Evolutionary conservation across 2,329 filamentous ascomycete species (phyloP).

Genomic region (Paradendryphiella salina): DNA sequence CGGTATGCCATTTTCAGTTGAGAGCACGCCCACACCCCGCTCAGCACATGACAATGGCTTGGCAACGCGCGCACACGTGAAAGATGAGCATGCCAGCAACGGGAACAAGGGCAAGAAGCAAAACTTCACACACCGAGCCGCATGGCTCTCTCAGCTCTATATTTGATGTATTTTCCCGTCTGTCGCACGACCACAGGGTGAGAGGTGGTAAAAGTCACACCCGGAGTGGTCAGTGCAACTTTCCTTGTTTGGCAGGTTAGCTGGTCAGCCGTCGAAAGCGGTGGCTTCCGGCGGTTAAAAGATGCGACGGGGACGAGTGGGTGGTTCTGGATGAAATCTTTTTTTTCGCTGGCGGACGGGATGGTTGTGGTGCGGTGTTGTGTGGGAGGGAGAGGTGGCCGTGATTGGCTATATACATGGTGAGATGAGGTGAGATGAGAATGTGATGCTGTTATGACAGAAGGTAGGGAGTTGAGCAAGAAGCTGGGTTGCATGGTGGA

Average conservation of each 20-base stretch:
- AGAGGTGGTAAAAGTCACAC: constrained; percentile 8
- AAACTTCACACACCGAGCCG: not conserved
- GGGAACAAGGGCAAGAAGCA: not conserved
- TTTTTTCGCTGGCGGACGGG: no score
- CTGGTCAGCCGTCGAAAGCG: constrained; percentile 3
- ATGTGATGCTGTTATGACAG: no score
- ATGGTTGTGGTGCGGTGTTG: no score
- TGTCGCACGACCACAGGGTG: constrained; percentile 1
- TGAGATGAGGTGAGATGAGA: no score
- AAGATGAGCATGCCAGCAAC: not conserved
- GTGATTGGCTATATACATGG: no score
- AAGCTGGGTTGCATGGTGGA: no score
- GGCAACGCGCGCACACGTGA: not conserved
- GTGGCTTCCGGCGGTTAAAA: constrained; percentile 18
- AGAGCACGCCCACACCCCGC: not conserved
- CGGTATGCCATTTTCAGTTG: not conserved
- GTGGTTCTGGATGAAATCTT: no score
- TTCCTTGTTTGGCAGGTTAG: constrained; percentile 8
- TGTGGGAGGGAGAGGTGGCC: no score
- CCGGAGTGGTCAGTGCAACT: constrained; percentile 1
- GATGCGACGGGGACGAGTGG: not conserved
- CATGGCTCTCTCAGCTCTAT: not conserved
- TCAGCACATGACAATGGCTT: not conserved
- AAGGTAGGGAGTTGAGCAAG: no score
- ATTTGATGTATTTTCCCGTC: not conserved